phyloP scores from a whole-genome alignment of 176 grass and related monocot species.

The Triticum dicoccoides region DNA sequence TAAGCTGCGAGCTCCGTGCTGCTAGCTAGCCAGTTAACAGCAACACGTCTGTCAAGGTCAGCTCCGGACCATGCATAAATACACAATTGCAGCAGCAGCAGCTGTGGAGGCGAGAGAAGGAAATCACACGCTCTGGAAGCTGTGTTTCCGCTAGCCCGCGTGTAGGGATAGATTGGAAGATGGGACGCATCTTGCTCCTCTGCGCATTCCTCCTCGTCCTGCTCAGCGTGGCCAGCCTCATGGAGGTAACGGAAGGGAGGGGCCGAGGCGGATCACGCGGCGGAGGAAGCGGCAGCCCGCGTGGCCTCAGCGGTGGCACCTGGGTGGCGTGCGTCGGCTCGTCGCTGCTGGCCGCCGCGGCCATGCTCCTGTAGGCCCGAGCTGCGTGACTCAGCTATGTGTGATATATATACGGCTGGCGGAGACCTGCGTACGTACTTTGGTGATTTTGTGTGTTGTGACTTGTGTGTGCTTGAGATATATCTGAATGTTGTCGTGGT shows the following conservation, averaged over 20 bases:
- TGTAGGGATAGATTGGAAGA: background rate
- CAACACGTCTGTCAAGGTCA: background rate
- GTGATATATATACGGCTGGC: background rate
- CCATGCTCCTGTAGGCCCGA: constrained; percentile 12
- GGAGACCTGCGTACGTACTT: background rate
- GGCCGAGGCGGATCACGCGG: background rate
- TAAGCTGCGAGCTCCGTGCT: background rate
- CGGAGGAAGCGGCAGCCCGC: background rate
- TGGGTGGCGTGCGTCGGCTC: constrained; percentile 32
- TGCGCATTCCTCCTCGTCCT: constrained; percentile 11
- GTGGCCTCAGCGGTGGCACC: constrained; percentile 27
- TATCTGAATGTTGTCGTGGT: background rate
- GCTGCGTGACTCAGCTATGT: background rate
- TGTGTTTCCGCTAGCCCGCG: background rate
- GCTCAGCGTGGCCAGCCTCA: constrained; percentile 21
- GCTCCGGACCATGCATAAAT: background rate
- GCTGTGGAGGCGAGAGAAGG: background rate
- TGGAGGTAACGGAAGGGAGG: constrained; percentile 29
- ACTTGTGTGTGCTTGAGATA: background rate
- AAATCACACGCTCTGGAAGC: background rate
- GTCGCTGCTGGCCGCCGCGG: constrained; percentile 17
- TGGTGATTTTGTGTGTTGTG: background rate
- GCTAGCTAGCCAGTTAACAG: too few relatives aligned
- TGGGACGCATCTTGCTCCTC: background rate
- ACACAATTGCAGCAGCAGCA: background rate